Base-by-base conservation (phyloP, 495 filamentous ascomycete genomes). In the Aspergillus kassunensis region DNA sequence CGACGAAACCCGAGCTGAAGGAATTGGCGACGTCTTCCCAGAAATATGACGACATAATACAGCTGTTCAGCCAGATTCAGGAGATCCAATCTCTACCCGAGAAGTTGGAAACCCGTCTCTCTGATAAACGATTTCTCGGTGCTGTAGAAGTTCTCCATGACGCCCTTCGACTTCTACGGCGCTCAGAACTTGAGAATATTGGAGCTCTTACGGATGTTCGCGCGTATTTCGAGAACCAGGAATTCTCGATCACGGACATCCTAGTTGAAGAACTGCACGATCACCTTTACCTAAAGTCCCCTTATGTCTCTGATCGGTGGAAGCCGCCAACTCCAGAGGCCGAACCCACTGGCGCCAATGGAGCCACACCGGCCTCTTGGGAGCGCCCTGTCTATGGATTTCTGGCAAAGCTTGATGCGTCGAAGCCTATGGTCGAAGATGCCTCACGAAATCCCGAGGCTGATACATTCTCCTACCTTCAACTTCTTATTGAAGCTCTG, bases 191-290 rank as follows among this genome's bases (percentile, higher is more conserved):
- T 64, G 93, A 97, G 44, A 83, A 89, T 33, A 93, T 99, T 54
- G 92, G 90, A 0, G 92, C 91, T 20, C 69, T 99, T 54, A 82
- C 83, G 30, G 93, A 97, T 57, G 71, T 97, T 48, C 81, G 88
- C 30, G 83, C 85, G 51, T 96, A 97, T 60, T 84, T 99, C 54
- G 83, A 82, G 42, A 97, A 95, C 63, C 93, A 99, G 68, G 92
- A 97, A 69, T 84, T 82, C 2, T 88, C 88, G 4, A 71, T 99
- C 49, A 92, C 90, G 52, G 93, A 99, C 66, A 97, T 97, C 35
- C 61, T 99, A 59, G 83, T 97, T 40, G 93, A 99, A 68, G 93
- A 99, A 66, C 73, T 99, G 36, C 95, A 97, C 63, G 95, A 92
- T 61, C 93, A 99, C 71, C 77, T 99, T 3, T 99, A 97, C 60